A percentile compares a stretch with the other conserved stretches of the same genome.
Conservation (phyloP, 768 basidiomycete species). For the Mycena galopus region DNA sequence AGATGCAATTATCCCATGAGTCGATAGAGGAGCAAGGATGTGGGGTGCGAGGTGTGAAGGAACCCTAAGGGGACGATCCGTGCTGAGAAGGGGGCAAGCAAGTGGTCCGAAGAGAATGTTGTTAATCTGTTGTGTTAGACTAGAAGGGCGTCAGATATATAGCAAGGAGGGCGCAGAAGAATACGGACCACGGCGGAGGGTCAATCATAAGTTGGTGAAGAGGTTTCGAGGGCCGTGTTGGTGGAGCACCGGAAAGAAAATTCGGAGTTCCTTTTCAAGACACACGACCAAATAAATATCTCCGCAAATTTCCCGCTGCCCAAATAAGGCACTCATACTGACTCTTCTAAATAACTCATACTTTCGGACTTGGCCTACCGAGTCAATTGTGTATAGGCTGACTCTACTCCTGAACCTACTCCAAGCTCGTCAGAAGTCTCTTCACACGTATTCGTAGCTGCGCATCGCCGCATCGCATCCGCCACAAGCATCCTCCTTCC, state of each 20-base stretch:
- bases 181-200: conserved; percentile 21
- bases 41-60: conserved; percentile 3
- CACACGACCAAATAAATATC: background rate
- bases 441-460: conserved; percentile 60
- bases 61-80: conserved; percentile 84
- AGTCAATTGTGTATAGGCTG: conserved; percentile 4
- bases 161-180: conserved; percentile 12
- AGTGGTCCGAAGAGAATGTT: conserved; percentile 74
- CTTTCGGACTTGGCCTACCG: conserved; percentile 20
- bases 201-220: conserved; percentile 17
- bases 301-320: background rate
- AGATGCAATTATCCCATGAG: conserved; percentile 67
- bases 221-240: background rate
- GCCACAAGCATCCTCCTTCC: conserved; percentile 82
- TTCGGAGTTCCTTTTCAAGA: too few relatives aligned
- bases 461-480: conserved; percentile 66
- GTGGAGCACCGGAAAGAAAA: background rate
- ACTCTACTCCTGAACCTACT: conserved; percentile 20
- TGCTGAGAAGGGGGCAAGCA: conserved; percentile 70
- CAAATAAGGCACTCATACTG: background rate
- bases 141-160: conserved; percentile 41
- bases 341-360: conserved; percentile 19
- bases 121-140: conserved; percentile 61
- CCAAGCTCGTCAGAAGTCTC: conserved; percentile 17
- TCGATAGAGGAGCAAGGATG: conserved; percentile 46